Evolutionary conservation across 140 eudicot species (phyloP), one percentile per base, ranked within the genome.

Genomic region (Oenanthe javanica): DNA sequence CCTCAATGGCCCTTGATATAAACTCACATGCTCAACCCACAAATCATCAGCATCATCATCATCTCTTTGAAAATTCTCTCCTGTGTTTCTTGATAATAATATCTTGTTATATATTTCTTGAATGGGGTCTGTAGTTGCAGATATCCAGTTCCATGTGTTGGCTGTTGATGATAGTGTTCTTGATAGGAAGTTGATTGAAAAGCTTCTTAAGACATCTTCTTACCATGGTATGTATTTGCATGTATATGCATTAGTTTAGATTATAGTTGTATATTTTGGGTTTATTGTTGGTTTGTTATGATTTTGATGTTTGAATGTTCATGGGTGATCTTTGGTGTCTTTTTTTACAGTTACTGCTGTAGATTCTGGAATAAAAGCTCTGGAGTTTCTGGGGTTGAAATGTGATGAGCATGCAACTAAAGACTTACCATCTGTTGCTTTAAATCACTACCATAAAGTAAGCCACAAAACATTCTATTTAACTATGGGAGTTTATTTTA

Each of bases 151-250:
- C 71, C 97, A 91, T 85, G 97, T 91, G 52, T 83, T 91, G 42
- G 97, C 97, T 1, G 97, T 90, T 87, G 97, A 92, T 88, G 97
- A 92, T 43, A 92, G 97, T 80, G 79, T 86, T 83, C 85, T 91
- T 81, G 97, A 91, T 43, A 82, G 97, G 42, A 91, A 91, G 36
- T 57, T 89, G 81, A 91, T 91, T 79, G 97, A 91, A 66, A 82
- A 90, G 42, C 86, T 91, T n/a, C 89, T 91, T 21, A 89, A 89
- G 72, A 83, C 89, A 25, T 91, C 91, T 67, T 91, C 97, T 69
- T 89, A 84, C 79, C 89, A 91, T 81, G 97, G 97, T 91, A 54
- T 14, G 50, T 72, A 0, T 19, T 72, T 73, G 52, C 10, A 73
- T 72, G 69, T 59, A 59, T 3, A 1, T 40, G 43, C 49, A 43